phyloP scores from a whole-genome alignment of 257 asterid species.

The Eustoma russellianum region DNA sequence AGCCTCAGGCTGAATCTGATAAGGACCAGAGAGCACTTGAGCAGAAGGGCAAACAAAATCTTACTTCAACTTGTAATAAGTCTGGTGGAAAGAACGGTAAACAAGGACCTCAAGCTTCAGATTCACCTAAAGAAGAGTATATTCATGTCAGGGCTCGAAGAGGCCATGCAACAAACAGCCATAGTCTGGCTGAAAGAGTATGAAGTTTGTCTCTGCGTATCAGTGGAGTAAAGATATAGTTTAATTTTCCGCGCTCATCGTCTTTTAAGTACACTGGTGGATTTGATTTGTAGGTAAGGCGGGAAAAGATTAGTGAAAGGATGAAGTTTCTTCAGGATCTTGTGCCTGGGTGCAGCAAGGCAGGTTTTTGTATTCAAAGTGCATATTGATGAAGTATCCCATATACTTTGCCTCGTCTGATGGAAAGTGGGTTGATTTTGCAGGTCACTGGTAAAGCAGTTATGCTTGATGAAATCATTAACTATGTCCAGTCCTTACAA shows the following conservation, averaged over 20 bases:
- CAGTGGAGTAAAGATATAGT: too few relatives aligned
- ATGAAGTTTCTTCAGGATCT: slow-evolving; percentile 99
- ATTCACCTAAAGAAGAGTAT: slow-evolving; percentile 75
- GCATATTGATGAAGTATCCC: not conserved
- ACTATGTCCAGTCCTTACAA: slow-evolving; percentile 91
- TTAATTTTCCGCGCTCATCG: not conserved
- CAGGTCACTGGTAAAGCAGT: slow-evolving; percentile 98
- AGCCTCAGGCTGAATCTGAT: slow-evolving; percentile 23
- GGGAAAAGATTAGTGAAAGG: slow-evolving; percentile 97
- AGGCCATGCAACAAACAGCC: slow-evolving; percentile 99
- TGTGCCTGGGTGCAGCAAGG: slow-evolving; percentile 99
- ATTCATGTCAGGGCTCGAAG: slow-evolving; percentile 78
- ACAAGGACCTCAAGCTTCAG: slow-evolving; percentile 76
- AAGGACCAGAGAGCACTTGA: slow-evolving; percentile 25
- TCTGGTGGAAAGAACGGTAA: slow-evolving; percentile 53
- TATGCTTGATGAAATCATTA: slow-evolving; percentile 96
- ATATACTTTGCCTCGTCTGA: not conserved
- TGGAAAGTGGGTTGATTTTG: slow-evolving; percentile 3
- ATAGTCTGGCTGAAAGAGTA: slow-evolving; percentile 99
- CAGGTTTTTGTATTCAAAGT: slow-evolving; percentile 13
- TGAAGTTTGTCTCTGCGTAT: not conserved
- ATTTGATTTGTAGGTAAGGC: slow-evolving; percentile 54
- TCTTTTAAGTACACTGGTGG: slow-evolving; percentile 32
- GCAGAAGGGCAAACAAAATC: slow-evolving; percentile 41
- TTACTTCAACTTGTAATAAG: slow-evolving; percentile 25